These are phyloP conservation scores for Dactylellina haptotyla DNA, from an alignment of 2,329 filamentous ascomycete genomes.

Conservation along the genomic window DNA sequence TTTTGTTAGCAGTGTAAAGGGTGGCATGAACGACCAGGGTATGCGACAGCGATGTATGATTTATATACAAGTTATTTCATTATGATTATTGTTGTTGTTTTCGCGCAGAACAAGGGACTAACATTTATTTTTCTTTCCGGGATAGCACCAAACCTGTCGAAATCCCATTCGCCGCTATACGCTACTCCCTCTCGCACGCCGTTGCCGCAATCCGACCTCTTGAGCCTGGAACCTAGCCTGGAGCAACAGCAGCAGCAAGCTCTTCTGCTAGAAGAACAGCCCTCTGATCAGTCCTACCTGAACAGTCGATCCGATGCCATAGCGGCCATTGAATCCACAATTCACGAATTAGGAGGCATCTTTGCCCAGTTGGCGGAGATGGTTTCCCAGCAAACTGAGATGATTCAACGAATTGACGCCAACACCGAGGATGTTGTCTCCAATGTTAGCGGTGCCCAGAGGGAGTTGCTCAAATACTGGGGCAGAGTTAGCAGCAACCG, in stretches of 20 bases:
- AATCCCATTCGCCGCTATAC: slow-evolving; percentile 76
- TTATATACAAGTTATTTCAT: slow-evolving; percentile 18
- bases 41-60: slow-evolving; percentile 53
- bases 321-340: slow-evolving; percentile 94
- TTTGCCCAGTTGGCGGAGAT: slow-evolving; percentile 95
- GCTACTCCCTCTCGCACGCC: slow-evolving; percentile 75
- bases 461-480: slow-evolving; percentile 97
- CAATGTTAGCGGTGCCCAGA: slow-evolving; percentile 95
- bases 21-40: slow-evolving; percentile 50
- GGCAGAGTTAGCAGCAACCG: slow-evolving; percentile 90
- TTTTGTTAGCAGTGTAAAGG: slow-evolving; percentile 74
- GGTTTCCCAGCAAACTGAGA: slow-evolving; percentile 96
- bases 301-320: slow-evolving; percentile 94
- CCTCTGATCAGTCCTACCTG: slow-evolving; percentile 86
- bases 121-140: slow-evolving; percentile 2
- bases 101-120: slow-evolving; percentile 3
- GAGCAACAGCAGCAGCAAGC: slow-evolving; percentile 70
- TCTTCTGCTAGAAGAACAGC: slow-evolving; percentile 91
- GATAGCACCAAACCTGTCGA: slow-evolving; percentile 55
- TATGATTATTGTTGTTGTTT: too few relatives aligned
- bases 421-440: slow-evolving; percentile 98
- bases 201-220: slow-evolving; percentile 76
- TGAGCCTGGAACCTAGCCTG: slow-evolving; percentile 77
- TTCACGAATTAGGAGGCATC: slow-evolving; percentile 87
- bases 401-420: slow-evolving; percentile 96